A percentile compares a stretch with the other conserved stretches of the same genome.
These are phyloP conservation scores for Avena atlantica DNA, from an alignment of 176 grass and related monocot genomes.

Conservation along the genomic window DNA sequence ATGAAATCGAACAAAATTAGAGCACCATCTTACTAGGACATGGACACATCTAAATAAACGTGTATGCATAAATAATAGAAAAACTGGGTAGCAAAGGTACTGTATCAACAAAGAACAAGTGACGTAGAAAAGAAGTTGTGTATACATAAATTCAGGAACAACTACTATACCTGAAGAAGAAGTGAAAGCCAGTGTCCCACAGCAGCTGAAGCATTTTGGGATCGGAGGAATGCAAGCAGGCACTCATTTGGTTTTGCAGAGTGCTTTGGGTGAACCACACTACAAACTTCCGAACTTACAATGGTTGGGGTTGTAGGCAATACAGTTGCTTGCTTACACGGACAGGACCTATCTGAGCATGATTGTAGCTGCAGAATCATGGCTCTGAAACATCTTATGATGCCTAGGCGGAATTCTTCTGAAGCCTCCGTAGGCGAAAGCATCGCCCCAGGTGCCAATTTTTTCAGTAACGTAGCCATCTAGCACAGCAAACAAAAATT, in stretches of 20 bases:
- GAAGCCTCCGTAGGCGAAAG: conserved; percentile 80
- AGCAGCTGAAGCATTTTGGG: conserved; percentile 83
- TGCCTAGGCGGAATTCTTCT: conserved; percentile 85
- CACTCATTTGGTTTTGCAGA: conserved; percentile 64
- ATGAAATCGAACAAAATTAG: conserved; percentile 44
- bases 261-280: conserved; percentile 34
- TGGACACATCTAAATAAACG: conserved; percentile 16
- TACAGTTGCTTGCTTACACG: conserved; percentile 62
- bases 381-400: conserved; percentile 82
- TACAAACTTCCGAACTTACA: conserved; percentile 27
- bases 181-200: conserved; percentile 92
- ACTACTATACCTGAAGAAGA: conserved; percentile 74
- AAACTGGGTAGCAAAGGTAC: conserved; percentile 1
- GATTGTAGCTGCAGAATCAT: conserved; percentile 76
- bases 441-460: conserved; percentile 76
- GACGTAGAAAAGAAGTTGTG: background rate
- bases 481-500: conserved; percentile 38
- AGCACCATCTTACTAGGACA: conserved; percentile 19
- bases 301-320: conserved; percentile 48
- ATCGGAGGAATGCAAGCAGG: conserved; percentile 83
- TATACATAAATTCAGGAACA: conserved; percentile 17
- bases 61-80: conserved; percentile 11
- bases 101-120: conserved; percentile 1
- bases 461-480: conserved; percentile 86
- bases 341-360: conserved; percentile 64